phyloP scores from a whole-genome alignment of 2,329 filamentous ascomycete genomes.

The Talaromyces sp. region DNA sequence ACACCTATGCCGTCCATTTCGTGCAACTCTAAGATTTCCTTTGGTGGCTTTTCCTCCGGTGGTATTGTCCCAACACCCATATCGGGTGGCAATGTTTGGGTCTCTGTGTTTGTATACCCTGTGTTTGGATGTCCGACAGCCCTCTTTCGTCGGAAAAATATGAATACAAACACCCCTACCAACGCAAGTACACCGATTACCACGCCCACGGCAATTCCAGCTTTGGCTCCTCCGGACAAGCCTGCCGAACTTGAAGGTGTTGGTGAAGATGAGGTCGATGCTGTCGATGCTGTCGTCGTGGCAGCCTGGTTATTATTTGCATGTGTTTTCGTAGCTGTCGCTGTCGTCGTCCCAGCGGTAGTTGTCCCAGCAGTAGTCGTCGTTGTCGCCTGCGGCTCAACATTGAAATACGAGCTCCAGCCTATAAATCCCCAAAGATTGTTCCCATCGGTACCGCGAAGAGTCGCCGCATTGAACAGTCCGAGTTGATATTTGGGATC shows the following conservation, averaged over 20 bases:
- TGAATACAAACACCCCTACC: neutral
- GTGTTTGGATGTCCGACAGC: neutral
- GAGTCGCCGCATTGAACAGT: conserved; percentile 7
- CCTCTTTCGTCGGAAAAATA: conserved; percentile 6
- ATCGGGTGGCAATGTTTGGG: conserved; percentile 37
- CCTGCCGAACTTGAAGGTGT: neutral
- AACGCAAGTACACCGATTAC: neutral
- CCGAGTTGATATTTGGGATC: conserved; percentile 10
- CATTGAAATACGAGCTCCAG: neutral
- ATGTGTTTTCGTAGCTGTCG: neutral
- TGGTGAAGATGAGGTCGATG: neutral
- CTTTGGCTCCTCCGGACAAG: conserved; percentile 5
- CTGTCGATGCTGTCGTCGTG: neutral
- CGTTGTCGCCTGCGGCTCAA: neutral
- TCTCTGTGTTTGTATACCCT: neutral
- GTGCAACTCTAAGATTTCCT: neutral
- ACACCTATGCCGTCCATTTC: neutral
- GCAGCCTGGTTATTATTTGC: neutral
- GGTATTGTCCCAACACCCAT: neutral
- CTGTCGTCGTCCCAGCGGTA: neutral
- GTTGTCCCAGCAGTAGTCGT: neutral
- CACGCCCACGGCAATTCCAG: conserved; percentile 7
- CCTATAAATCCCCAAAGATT: neutral
- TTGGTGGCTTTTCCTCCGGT: neutral
- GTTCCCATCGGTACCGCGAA: conserved; percentile 2